phyloP scores from a whole-genome alignment of 75 land plant species.

The Chamaecyparis obtusa region DNA sequence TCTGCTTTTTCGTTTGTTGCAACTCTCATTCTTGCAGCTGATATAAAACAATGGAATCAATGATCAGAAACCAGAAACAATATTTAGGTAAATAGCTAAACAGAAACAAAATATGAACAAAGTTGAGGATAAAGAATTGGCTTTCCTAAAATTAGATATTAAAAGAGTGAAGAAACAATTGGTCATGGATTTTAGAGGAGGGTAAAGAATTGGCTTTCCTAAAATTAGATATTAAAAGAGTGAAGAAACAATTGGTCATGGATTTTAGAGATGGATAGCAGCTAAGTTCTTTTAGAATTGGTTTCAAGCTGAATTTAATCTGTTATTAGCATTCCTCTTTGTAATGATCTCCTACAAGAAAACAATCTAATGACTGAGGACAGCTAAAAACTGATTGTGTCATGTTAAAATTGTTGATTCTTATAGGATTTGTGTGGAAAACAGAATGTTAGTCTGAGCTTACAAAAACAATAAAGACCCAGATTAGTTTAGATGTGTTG shows the following conservation, averaged over 20 bases:
- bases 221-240: too few species aligned
- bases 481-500: neutral
- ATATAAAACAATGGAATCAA: neutral
- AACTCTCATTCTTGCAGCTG: slow-evolving; percentile 52
- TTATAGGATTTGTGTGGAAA: too few species aligned
- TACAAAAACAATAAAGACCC: neutral
- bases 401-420: too few species aligned
- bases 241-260: too few species aligned
- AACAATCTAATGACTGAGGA: neutral
- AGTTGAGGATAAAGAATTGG: too few species aligned
- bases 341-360: neutral
- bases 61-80: neutral
- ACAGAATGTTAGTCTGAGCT: too few species aligned
- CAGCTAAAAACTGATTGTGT: too few species aligned
- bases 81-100: neutral
- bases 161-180: too few species aligned
- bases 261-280: neutral
- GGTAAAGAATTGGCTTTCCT: too few species aligned
- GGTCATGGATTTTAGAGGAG: too few species aligned
- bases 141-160: too few species aligned
- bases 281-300: neutral
- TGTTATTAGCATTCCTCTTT: neutral
- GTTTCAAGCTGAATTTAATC: too few species aligned
- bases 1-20: slow-evolving; percentile 59
- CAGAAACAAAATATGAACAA: neutral